These are phyloP conservation scores for Tieghemiomyces parasiticus DNA, from an alignment of 192 early-diverging fungal genomes.

Conservation along the genomic window DNA sequence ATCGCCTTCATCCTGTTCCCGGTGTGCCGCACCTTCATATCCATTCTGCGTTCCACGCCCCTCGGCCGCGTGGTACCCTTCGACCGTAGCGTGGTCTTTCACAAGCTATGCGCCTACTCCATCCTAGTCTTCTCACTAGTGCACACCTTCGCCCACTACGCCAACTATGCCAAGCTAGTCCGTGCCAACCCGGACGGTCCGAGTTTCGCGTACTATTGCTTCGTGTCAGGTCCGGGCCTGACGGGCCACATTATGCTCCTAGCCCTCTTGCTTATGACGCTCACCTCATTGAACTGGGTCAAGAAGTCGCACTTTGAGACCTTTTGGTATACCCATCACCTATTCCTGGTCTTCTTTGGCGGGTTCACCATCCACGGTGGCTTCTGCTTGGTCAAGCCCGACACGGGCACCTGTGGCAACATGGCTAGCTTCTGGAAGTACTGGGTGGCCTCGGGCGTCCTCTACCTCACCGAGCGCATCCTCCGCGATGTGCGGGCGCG, in stretches of 20 bases:
- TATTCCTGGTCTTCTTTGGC: constrained; percentile 75
- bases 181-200: constrained; percentile 14
- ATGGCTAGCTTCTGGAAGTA: constrained; percentile 66
- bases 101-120: constrained; percentile 63
- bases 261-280: constrained; percentile 61
- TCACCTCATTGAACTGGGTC: constrained; percentile 45
- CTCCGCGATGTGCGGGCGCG: constrained; percentile 55
- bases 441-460: constrained; percentile 44
- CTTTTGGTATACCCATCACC: constrained; percentile 80
- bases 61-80: constrained; percentile 65
- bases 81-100: constrained; percentile 70
- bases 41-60: constrained; percentile 54
- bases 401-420: constrained; percentile 27
- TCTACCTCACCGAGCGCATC: constrained; percentile 58
- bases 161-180: constrained; percentile 47
- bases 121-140: constrained; percentile 63
- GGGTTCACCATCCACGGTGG: constrained; percentile 64
- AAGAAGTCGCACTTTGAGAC: constrained; percentile 36
- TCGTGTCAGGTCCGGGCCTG: constrained; percentile 56
- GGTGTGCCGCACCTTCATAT: constrained; percentile 68
- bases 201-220: constrained; percentile 31
- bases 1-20: constrained; percentile 65
- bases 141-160: constrained; percentile 58
- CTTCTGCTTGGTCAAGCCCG: constrained; percentile 69
- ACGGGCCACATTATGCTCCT: constrained; percentile 66